Evolutionary conservation across 1,139 yeast genomes (phyloP), one percentile per base, ranked within the genome.

Genomic region (Protomyces macrosporus): DNA sequence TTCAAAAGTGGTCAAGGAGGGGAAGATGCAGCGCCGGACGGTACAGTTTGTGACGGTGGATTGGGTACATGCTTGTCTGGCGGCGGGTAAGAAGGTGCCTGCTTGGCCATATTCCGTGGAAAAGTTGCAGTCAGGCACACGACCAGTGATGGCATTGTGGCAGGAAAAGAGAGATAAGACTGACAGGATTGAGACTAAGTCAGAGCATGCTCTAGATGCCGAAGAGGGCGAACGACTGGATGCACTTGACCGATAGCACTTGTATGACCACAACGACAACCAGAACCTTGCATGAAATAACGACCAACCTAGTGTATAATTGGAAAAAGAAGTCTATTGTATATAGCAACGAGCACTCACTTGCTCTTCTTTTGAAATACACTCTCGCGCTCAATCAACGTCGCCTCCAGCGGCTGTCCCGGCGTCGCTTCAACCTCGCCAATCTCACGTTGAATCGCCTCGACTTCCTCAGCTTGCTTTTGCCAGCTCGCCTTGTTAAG

Each of bases 391-490:
- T 58, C 62, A 33, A 58, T 58, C 56, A 58, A 33, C 35, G 53
- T 55, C 10, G 62, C 62, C 36, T 52, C 62, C 32, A 51, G 62
- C 23, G 53, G 56, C 35, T 58, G 62, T 40, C 45, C 39, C 10
- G 62, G 62, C 30, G 53, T 58, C 32, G 30, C 32, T 61, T 75
- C 80, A 65, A 79, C 82, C 65, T 90, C 93, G 77, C 95, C 98
- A 68, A 93, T 87, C 68, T 80, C 82, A 61, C 79, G 79, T 76
- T 91, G 88, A 71, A 90, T 90, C 67, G 79, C 79, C 74, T 93
- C 98, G 88, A 89, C 87, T 74, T 85, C 83, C 68, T 77, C 74
- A 34, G 85, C 80, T 77, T 93, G 98, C 68, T 82, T 80, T 60
- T 80, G 82, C 95, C 96, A 87, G 52, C 86, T 80, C 68, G 79